A percentile compares a stretch with the other conserved stretches of the same genome.
Evolutionary conservation across 2,329 filamentous ascomycete genomes (phyloP).

Genomic region (Exophiala spinifera): DNA sequence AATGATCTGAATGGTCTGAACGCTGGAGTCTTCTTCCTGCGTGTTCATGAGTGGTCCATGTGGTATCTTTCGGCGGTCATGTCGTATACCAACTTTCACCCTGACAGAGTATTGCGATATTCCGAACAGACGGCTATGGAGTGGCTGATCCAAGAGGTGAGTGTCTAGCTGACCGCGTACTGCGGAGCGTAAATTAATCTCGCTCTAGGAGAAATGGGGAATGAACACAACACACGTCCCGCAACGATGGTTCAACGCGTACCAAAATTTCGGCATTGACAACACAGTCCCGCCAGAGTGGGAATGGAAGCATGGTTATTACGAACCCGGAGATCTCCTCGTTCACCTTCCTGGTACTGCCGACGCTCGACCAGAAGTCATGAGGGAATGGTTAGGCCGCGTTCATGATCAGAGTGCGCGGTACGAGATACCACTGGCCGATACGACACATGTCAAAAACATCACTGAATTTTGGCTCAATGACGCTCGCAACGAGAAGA

Average conservation of each 20-base stretch:
- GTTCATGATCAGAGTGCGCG: conserved; percentile 21
- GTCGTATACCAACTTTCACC: conserved; percentile 29
- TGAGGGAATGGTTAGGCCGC: conserved; percentile 31
- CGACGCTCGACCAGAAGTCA: conserved; percentile 29
- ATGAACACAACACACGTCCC: conserved; percentile 12
- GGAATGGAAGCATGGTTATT: conserved; percentile 8
- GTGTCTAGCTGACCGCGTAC: neutral
- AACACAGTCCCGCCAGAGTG: conserved; percentile 6
- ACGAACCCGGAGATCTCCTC: conserved; percentile 30
- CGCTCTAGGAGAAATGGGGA: neutral
- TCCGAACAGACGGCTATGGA: conserved; percentile 25
- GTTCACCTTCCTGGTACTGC: conserved; percentile 34
- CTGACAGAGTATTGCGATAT: conserved; percentile 27
- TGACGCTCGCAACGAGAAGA: conserved; percentile 4
- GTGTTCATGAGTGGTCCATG: conserved; percentile 37
- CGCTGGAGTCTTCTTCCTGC: conserved; percentile 36
- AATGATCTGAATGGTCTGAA: conserved; percentile 38
- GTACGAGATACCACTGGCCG: conserved; percentile 29
- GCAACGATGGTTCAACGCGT: conserved; percentile 25
- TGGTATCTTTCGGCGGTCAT: conserved; percentile 32
- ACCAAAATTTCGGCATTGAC: conserved; percentile 6
- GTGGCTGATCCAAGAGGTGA: conserved; percentile 8
- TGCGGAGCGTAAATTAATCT: neutral
- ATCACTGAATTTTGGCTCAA: conserved; percentile 35
- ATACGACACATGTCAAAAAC: conserved; percentile 27